A percentile compares a stretch with the other conserved stretches of the same genome.
These are phyloP conservation scores for Tricholoma terreum DNA, from an alignment of 768 basidiomycete genomes.

Conservation along the genomic window DNA sequence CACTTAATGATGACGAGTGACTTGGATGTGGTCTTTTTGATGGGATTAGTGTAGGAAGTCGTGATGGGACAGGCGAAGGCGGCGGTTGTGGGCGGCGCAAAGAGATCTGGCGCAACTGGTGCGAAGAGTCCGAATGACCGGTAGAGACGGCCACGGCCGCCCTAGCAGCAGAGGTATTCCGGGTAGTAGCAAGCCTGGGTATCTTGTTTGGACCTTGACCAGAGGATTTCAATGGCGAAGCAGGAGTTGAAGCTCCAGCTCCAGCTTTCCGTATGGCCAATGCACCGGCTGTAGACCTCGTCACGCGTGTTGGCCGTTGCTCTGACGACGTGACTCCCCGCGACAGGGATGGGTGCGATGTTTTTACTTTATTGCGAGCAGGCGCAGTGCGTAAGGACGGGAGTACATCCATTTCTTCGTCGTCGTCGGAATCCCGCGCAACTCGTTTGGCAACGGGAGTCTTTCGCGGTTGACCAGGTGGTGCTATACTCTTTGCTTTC, in stretches of 20 bases:
- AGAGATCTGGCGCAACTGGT: slow-evolving; percentile 17
- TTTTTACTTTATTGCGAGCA: slow-evolving; percentile 35
- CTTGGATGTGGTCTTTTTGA: slow-evolving; percentile 47
- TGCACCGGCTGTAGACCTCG: slow-evolving; percentile 63
- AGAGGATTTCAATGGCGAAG: slow-evolving; percentile 43
- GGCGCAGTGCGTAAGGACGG: slow-evolving; percentile 59
- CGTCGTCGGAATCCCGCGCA: slow-evolving; percentile 66
- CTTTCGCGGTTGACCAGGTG: slow-evolving; percentile 85
- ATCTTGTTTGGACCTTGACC: slow-evolving; percentile 63
- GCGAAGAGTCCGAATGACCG: slow-evolving; percentile 19
- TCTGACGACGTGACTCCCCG: slow-evolving; percentile 62
- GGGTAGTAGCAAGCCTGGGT: slow-evolving; percentile 57
- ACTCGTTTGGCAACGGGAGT: slow-evolving; percentile 76
- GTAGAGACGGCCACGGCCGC: slow-evolving; percentile 37
- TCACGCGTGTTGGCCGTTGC: slow-evolving; percentile 69
- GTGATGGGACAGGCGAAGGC: slow-evolving; percentile 71
- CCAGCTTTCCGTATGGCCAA: slow-evolving; percentile 54
- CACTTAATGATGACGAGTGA: slow-evolving; percentile 46
- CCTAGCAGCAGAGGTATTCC: slow-evolving; percentile 47
- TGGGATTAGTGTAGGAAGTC: slow-evolving; percentile 68
- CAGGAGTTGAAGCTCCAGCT: slow-evolving; percentile 30
- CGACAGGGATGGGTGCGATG: slow-evolving; percentile 35
- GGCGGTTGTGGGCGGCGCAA: slow-evolving; percentile 38
- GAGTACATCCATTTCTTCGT: slow-evolving; percentile 56
- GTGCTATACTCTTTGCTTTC: slow-evolving; percentile 66